Evolutionary conservation across 2,329 filamentous ascomycete genomes (phyloP).

Genomic region (Herpomyces periplanetae): DNA sequence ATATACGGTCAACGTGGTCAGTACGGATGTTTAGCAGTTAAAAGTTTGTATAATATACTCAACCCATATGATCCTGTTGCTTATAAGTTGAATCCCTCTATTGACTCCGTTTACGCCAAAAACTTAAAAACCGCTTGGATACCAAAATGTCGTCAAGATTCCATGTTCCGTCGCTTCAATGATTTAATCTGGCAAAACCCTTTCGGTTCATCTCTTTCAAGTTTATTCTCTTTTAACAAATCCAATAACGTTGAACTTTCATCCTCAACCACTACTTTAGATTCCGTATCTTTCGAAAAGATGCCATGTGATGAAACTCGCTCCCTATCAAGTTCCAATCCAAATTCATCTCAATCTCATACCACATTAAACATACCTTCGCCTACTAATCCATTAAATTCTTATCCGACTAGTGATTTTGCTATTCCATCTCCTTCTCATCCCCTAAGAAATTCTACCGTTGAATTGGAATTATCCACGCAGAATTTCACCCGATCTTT

Average conservation of each 20-base stretch:
- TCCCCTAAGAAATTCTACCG: conserved; percentile 7
- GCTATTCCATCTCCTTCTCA: conserved; percentile 6
- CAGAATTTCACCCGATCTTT: conserved; percentile 82
- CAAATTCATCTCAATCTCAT: conserved; percentile 5
- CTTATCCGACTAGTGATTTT: neutral
- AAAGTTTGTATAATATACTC: conserved; percentile 87
- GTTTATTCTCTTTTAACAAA: conserved; percentile 21
- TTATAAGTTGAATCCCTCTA: conserved; percentile 59
- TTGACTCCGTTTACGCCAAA: conserved; percentile 39
- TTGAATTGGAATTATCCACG: conserved; percentile 48
- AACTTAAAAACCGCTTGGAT: conserved; percentile 38
- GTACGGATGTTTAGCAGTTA: conserved; percentile 66
- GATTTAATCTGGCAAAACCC: too few relatives aligned
- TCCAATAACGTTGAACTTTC: conserved; percentile 20
- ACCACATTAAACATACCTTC: conserved; percentile 7
- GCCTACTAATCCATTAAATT: conserved; percentile 11
- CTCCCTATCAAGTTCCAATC: conserved; percentile 6
- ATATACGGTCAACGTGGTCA: conserved; percentile 33
- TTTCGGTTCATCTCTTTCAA: too few relatives aligned
- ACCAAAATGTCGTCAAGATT: too few relatives aligned
- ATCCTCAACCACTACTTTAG: conserved; percentile 15
- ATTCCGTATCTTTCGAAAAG: conserved; percentile 9
- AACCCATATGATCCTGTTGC: conserved; percentile 41
- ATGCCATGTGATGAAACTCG: conserved; percentile 4
- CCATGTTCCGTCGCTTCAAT: too few relatives aligned